Base-by-base conservation (phyloP, 441 rosid species). In the Manihot esculenta region DNA sequence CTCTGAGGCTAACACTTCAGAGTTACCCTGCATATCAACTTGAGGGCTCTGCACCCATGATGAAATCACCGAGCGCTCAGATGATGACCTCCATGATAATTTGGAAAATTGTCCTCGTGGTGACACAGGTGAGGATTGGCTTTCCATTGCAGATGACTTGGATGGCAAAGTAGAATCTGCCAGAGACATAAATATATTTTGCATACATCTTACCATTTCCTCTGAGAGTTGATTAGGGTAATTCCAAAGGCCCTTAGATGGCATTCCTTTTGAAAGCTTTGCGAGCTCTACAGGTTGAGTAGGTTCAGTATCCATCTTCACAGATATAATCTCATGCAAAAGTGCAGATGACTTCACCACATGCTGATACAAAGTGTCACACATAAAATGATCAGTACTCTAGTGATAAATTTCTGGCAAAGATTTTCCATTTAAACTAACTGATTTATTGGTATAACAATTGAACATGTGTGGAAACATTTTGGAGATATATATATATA, bases 171-270 rank as follows among this genome's bases (percentile, higher is more conserved):
- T 72, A 30, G 87, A 74, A 81, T 80, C 84, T 63, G 89, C 82
- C 66, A 86, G 72, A 69, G 81, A 83, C 72, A 84, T 48, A 74
- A 83, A 88, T 57, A 85, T 88, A 74, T 86, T 85, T 79, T 81
- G 84, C 91, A 86, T 88, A 73, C 91, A 87, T 69, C 72, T 66
- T 68, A 88, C 77, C 93, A 88, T 88, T 80, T 88, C 89, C 82
- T 86, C 93, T 17, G 89, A 88, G 54, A 88, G 85, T 67, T 60
- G 77, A 74, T 84, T 79, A 61, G 90, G 93, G 69, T 74, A 74
- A 59, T 69, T 78, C 93, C 87, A 84, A 54, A 83, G 82, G 69
- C 82, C 81, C 77, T 78, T 83, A 61, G 60, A 63, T 47, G 72
- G 80, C 72, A 84, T 68, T 73, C 82, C 90, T 73, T 79, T 86